Evolutionary conservation across 352 stramenopile genomes (phyloP), one percentile per base, ranked within the genome.

Genomic region (Globisporangium megalacanthum): DNA sequence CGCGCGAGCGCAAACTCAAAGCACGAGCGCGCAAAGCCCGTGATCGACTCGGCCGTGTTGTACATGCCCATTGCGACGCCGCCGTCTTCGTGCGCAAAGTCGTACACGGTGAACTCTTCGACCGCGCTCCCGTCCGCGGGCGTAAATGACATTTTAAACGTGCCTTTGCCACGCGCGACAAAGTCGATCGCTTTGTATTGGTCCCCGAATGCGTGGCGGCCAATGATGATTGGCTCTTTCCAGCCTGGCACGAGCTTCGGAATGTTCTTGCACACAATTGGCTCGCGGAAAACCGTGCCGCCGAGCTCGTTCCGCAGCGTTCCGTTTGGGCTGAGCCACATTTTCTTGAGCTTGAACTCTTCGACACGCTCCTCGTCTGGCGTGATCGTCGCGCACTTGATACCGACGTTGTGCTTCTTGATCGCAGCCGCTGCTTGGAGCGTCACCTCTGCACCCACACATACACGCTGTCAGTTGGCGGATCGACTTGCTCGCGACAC

Each of bases 311-410:
- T 94, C 50, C 87, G 87, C 44, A 96, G 69, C 49, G 87, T 96
- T 56, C 87, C 85, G 66, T 96, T 95, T 33, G 85, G 85, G 51
- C 70, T 84, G 22, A 78, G 68, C 79, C 81, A 92, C 81, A 92
- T 92, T 63, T 92, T 83, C 77, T 92, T 90, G 54, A 92, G 76
- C 14, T 75, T 71, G 63, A 92, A 92, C 62, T 96, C 87, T 31
- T 80, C 68, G 25, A 95, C 79, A 37, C 86, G 83, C 57, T 75
- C 68, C 64, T 95, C 86, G 56, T 96, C 86, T 4, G 86, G 86
- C 42, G 86, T 96, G 71, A 95, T 96, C 49, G 86, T 96, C 50
- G 85, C 86, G 65, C 84, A 96, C 60, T 96, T 96, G 71, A 95
- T 94, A 55, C 84, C 86, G 45, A 92, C 82, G 58, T 90, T 74